Percentiles rank a stretch among this genome's conserved stretches.
Conservation (phyloP, 1,284 basidiomycete species). For the Taiwanofungus camphoratus region DNA sequence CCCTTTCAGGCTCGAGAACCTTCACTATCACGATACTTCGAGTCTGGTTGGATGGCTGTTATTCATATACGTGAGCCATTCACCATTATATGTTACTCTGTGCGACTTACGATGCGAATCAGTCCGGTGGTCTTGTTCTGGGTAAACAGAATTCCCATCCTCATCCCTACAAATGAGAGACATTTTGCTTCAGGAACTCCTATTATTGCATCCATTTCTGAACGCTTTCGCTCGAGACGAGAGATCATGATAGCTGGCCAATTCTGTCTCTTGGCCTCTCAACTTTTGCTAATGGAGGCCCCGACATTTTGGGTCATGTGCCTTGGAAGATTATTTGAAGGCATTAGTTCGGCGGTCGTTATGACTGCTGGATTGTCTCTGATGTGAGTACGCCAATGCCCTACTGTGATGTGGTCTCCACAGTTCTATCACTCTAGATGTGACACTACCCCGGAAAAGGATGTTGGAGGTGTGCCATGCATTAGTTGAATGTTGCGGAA, state of each 20-base stretch:
- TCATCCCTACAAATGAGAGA: neutral
- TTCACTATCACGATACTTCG: slow-evolving; percentile 45
- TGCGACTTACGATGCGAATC: neutral
- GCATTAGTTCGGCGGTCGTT: slow-evolving; percentile 59
- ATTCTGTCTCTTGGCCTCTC: slow-evolving; percentile 43
- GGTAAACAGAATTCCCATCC: slow-evolving; percentile 6
- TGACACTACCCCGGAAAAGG: slow-evolving; percentile 51
- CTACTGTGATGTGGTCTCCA: too few relatives aligned
- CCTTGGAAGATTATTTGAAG: slow-evolving; percentile 62
- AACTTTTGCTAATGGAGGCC: slow-evolving; percentile 68
- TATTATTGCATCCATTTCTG: slow-evolving; percentile 58
- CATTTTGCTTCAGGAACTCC: slow-evolving; percentile 44
- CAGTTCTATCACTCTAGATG: slow-evolving; percentile 34
- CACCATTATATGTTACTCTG: neutral
- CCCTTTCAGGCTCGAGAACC: slow-evolving; percentile 55
- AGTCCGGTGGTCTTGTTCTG: slow-evolving; percentile 21
- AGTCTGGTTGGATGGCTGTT: slow-evolving; percentile 55
- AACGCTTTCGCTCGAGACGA: slow-evolving; percentile 48
- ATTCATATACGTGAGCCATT: slow-evolving; percentile 44
- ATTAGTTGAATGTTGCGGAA: neutral
- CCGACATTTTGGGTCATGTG: slow-evolving; percentile 61
- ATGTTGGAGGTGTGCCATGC: slow-evolving; percentile 44
- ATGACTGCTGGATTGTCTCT: slow-evolving; percentile 66
- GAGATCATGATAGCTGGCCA: slow-evolving; percentile 52
- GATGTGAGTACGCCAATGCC: slow-evolving; percentile 44